Conservation (phyloP, 208 protist species). For the Blastocrithidia nonstop region DNA sequence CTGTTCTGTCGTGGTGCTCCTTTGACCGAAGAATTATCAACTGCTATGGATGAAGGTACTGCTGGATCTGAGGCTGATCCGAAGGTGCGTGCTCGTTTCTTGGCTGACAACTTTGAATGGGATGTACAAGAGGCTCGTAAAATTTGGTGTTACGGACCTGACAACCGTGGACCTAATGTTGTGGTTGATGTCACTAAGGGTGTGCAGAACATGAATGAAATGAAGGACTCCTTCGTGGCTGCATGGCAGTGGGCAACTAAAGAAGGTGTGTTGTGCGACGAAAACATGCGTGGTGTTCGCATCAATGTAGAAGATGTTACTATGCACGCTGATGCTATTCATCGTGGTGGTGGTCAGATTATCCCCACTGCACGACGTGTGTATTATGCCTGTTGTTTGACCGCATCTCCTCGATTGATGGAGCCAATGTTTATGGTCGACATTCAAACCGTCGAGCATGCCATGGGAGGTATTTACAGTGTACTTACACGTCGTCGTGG, state of each 20-base stretch:
- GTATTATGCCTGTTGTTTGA: conserved; percentile 90
- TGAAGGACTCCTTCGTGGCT: conserved; percentile 93
- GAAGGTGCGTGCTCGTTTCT: conserved; percentile 80
- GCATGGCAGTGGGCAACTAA: conserved; percentile 93
- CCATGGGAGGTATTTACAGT: conserved; percentile 94
- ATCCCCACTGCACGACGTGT: conserved; percentile 92
- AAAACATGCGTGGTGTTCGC: conserved; percentile 93
- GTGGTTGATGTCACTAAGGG: conserved; percentile 96
- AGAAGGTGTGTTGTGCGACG: conserved; percentile 87
- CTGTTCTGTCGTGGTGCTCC: conserved; percentile 90
- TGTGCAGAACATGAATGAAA: conserved; percentile 96
- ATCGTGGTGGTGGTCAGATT: conserved; percentile 97
- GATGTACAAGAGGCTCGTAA: conserved; percentile 89
- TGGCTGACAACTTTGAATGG: conserved; percentile 87
- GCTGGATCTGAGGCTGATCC: conserved; percentile 81
- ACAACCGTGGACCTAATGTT: conserved; percentile 93
- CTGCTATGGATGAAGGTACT: conserved; percentile 89
- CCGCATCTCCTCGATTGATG: conserved; percentile 87
- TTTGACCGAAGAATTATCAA: conserved; percentile 84
- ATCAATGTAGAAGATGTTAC: conserved; percentile 96
- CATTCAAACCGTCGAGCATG: conserved; percentile 91
- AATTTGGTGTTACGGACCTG: conserved; percentile 97
- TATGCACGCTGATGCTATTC: conserved; percentile 98
- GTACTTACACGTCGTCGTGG: conserved; percentile 94
- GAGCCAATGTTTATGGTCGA: conserved; percentile 98